A percentile compares a stretch with the other conserved stretches of the same genome.
phyloP scores from a whole-genome alignment of 768 basidiomycete species.

The Trametopsis cervina region DNA sequence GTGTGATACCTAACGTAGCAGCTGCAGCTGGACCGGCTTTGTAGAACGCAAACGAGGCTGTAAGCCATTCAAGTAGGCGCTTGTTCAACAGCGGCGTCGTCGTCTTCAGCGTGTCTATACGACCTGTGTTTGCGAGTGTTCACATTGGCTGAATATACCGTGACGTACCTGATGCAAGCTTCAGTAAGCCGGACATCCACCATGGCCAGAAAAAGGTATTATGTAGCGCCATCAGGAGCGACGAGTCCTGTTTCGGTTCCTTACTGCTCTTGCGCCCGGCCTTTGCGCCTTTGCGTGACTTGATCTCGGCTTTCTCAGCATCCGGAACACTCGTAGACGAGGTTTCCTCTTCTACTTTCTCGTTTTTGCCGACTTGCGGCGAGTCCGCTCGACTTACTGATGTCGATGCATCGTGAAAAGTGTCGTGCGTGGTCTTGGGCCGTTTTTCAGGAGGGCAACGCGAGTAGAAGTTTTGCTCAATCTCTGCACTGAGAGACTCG shows the following conservation, averaged over 20 bases:
- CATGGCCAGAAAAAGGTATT: constrained; percentile 39
- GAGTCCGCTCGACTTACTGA: neutral
- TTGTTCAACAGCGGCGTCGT: constrained; percentile 53
- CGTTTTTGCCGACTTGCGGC: constrained; percentile 5
- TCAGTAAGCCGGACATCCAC: constrained; percentile 42
- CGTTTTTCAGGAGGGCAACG: constrained; percentile 45
- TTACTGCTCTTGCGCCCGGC: constrained; percentile 4
- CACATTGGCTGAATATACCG: neutral
- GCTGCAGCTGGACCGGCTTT: constrained; percentile 31
- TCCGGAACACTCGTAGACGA: neutral
- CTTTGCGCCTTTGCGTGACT: neutral
- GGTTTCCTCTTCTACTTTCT: neutral
- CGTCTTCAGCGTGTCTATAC: constrained; percentile 40
- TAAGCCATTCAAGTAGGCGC: constrained; percentile 52
- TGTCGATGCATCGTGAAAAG: constrained; percentile 2
- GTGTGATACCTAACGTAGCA: constrained; percentile 25
- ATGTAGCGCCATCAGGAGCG: constrained; percentile 42
- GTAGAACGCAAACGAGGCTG: constrained; percentile 38
- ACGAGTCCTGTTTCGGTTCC: constrained; percentile 34
- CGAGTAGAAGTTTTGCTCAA: constrained; percentile 41
- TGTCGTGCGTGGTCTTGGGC: constrained; percentile 17
- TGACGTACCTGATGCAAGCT: constrained; percentile 31
- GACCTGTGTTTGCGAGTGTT: neutral
- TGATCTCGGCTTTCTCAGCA: neutral
- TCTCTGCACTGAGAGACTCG: constrained; percentile 29